Conservation (phyloP, 108 stramenopile species). For the Halocafeteria seosinensis region DNA sequence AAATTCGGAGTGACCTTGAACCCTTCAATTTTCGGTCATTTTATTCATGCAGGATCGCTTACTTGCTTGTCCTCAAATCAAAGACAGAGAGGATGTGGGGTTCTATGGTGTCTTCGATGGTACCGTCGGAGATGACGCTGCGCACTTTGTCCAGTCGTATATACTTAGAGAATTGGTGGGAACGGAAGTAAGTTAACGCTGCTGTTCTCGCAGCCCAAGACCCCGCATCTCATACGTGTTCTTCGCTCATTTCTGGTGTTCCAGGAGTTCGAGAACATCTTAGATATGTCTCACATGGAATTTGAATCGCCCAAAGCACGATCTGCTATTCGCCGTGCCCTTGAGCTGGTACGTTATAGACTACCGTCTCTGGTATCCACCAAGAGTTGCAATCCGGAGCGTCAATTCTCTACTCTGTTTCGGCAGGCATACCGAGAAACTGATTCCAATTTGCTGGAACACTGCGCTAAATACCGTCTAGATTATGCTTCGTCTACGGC, state of each 20-base stretch:
- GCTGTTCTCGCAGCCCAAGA: background rate
- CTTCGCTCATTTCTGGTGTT: background rate
- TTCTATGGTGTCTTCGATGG: conserved; percentile 16
- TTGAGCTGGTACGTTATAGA: background rate
- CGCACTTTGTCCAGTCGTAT: background rate
- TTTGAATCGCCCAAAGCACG: background rate
- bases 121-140: conserved; percentile 9
- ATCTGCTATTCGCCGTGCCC: background rate
- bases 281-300: background rate
- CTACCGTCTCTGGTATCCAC: background rate
- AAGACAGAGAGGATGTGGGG: too few species aligned
- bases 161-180: background rate
- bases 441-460: background rate
- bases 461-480: background rate
- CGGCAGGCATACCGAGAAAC: background rate
- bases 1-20: too few species aligned
- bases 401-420: background rate
- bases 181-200: background rate
- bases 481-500: background rate
- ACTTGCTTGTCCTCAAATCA: too few species aligned
- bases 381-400: too few species aligned
- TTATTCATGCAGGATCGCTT: too few species aligned
- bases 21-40: too few species aligned
- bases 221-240: background rate
- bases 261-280: background rate